phyloP scores from a whole-genome alignment of 2,329 filamentous ascomycete genomes.

The Blastomyces emzantsi region DNA sequence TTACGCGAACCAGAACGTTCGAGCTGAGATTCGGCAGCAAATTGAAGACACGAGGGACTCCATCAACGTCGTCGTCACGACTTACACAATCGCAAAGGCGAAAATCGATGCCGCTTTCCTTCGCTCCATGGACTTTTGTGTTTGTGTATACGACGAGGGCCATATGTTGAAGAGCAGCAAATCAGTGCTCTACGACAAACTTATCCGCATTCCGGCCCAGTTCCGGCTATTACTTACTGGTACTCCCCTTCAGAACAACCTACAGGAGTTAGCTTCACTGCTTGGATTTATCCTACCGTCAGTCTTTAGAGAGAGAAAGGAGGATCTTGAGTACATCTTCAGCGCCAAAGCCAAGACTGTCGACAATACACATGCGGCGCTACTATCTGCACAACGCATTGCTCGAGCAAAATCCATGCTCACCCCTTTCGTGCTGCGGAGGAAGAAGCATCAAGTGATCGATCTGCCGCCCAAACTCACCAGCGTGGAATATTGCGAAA shows the following conservation, averaged over 20 bases:
- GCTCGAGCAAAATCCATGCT: slow-evolving; percentile 82
- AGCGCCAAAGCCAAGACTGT: slow-evolving; percentile 81
- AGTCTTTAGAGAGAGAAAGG: slow-evolving; percentile 67
- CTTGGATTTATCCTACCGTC: slow-evolving; percentile 88
- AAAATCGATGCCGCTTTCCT: slow-evolving; percentile 56
- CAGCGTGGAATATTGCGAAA: slow-evolving; percentile 69
- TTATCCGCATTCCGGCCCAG: slow-evolving; percentile 66
- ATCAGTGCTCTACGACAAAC: slow-evolving; percentile 69
- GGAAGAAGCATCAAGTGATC: slow-evolving; percentile 87
- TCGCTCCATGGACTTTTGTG: slow-evolving; percentile 48
- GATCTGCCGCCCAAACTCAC: slow-evolving; percentile 74
- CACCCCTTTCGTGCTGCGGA: slow-evolving; percentile 85
- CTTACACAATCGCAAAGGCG: slow-evolving; percentile 57
- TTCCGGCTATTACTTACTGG: slow-evolving; percentile 84
- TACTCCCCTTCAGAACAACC: slow-evolving; percentile 91
- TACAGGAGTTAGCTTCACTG: slow-evolving; percentile 82
- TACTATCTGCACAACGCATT: slow-evolving; percentile 81
- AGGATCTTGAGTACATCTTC: slow-evolving; percentile 79
- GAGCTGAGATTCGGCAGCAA: slow-evolving; percentile 57
- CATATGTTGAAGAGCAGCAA: slow-evolving; percentile 85
- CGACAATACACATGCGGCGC: slow-evolving; percentile 61
- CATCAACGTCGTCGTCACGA: slow-evolving; percentile 63
- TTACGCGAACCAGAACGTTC: slow-evolving; percentile 60
- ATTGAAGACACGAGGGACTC: slow-evolving; percentile 55
- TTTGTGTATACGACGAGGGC: slow-evolving; percentile 82